Percentiles rank a stretch among this genome's conserved stretches.
Evolutionary conservation across 352 stramenopile species (phyloP).

Genomic region (Phytopythium litorale): DNA sequence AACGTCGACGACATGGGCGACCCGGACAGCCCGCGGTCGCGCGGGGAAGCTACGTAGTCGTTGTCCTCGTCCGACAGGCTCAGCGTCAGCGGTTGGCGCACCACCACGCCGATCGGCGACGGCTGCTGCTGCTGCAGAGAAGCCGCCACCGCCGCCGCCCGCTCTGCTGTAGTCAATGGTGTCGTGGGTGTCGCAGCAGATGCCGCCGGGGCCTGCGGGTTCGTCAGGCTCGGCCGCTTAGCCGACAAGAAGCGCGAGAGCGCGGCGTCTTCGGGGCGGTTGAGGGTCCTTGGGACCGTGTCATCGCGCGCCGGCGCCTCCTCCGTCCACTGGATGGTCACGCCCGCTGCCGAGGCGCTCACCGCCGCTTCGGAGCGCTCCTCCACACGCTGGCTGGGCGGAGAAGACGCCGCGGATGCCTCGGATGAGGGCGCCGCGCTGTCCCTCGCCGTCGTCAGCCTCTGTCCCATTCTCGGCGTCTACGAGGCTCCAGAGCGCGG

Average conservation of each 20-base stretch:
- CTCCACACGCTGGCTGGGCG: neutral
- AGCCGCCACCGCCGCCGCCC: too few species aligned
- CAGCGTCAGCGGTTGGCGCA: slow-evolving; percentile 2
- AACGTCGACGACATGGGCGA: slow-evolving; percentile 12
- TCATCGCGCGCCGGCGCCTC: neutral
- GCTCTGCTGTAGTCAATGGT: neutral
- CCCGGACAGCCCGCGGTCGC: neutral
- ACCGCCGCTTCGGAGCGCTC: neutral
- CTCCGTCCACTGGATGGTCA: neutral
- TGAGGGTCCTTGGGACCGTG: neutral
- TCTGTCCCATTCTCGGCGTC: neutral
- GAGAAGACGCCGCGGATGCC: neutral
- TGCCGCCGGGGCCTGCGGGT: neutral
- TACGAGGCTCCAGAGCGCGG: neutral
- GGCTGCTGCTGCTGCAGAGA: neutral
- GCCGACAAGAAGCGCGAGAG: slow-evolving; percentile 8
- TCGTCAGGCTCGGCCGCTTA: neutral
- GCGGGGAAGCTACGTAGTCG: slow-evolving; percentile 7
- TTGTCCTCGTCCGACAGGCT: slow-evolving; percentile 5
- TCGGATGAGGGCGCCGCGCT: neutral
- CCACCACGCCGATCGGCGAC: slow-evolving; percentile 5
- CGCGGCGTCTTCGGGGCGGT: neutral
- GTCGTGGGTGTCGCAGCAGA: neutral
- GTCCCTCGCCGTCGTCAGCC: neutral
- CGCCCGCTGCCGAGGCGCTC: neutral